Evolutionary conservation across 768 basidiomycete species (phyloP).

Genomic region (Leccinum boreale): DNA sequence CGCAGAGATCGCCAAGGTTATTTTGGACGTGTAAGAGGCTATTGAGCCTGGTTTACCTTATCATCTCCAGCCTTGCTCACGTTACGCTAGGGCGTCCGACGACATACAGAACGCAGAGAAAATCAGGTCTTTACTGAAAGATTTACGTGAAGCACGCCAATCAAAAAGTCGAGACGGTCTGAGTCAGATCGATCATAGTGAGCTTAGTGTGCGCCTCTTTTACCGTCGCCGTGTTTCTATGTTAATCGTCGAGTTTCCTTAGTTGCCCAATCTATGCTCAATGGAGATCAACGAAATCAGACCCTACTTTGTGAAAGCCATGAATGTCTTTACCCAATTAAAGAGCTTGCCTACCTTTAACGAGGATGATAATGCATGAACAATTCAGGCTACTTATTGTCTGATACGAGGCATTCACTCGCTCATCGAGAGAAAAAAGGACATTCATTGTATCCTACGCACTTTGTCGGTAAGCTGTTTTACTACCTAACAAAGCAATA

Average conservation of each 20-base stretch:
- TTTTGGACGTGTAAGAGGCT: slow-evolving; percentile 83
- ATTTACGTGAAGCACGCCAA: slow-evolving; percentile 93
- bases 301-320: slow-evolving; percentile 82
- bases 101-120: slow-evolving; percentile 85
- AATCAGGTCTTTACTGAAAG: slow-evolving; percentile 82
- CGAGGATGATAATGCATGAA: slow-evolving; percentile 4
- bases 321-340: slow-evolving; percentile 68
- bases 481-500: no score
- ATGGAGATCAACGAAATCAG: slow-evolving; percentile 96
- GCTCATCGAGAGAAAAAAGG: neutral
- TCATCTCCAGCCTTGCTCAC: neutral
- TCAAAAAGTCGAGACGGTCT: slow-evolving; percentile 90
- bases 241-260: neutral
- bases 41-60: neutral
- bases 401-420: neutral
- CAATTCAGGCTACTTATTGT: neutral
- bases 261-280: slow-evolving; percentile 83
- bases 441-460: neutral
- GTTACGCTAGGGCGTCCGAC: slow-evolving; percentile 70
- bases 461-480: slow-evolving; percentile 3
- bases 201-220: slow-evolving; percentile 64
- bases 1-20: slow-evolving; percentile 84
- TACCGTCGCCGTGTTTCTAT: neutral
- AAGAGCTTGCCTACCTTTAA: slow-evolving; percentile 17
- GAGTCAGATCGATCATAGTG: slow-evolving; percentile 72